Evolutionary conservation across 2,329 filamentous ascomycete species (phyloP).

Genomic region (Anthostomella pinea): DNA sequence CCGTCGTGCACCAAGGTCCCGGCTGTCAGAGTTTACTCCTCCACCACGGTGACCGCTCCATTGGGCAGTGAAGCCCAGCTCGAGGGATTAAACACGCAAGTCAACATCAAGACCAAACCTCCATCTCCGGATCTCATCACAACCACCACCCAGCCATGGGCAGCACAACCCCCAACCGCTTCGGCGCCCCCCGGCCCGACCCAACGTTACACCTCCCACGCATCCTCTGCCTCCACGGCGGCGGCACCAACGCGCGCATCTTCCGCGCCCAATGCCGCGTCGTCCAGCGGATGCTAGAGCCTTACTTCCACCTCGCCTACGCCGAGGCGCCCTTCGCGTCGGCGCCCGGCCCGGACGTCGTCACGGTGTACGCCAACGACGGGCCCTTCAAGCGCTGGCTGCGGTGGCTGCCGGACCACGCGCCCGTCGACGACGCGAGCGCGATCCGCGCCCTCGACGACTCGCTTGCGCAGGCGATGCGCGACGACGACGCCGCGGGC

Average conservation of each 20-base stretch:
- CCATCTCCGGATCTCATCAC: too few species aligned
- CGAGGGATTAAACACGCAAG: too few species aligned
- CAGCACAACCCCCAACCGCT: too few species aligned
- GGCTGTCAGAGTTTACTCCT: too few species aligned
- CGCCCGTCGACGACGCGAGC: slow-evolving; percentile 44
- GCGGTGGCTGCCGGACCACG: slow-evolving; percentile 59
- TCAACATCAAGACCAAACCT: too few species aligned
- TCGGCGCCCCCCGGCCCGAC: slow-evolving; percentile 6
- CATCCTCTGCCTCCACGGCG: slow-evolving; percentile 79
- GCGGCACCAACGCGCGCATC: slow-evolving; percentile 68
- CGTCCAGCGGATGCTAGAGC: slow-evolving; percentile 42
- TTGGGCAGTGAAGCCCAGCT: too few species aligned
- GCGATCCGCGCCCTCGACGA: slow-evolving; percentile 40
- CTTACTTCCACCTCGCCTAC: slow-evolving; percentile 68
- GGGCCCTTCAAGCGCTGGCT: slow-evolving; percentile 65
- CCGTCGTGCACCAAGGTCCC: too few species aligned
- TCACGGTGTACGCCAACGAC: slow-evolving; percentile 61
- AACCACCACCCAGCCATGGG: slow-evolving; percentile 7
- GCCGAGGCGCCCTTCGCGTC: slow-evolving; percentile 67
- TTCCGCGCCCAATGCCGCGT: slow-evolving; percentile 67
- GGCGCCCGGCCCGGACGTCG: slow-evolving; percentile 58
- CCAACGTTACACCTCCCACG: slow-evolving; percentile 49
- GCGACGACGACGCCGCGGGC: slow-evolving; percentile 45
- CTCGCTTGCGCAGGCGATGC: slow-evolving; percentile 46
- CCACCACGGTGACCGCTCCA: too few species aligned